phyloP scores from a whole-genome alignment of 2,329 filamentous ascomycete species.

The Huntiella omanensis region DNA sequence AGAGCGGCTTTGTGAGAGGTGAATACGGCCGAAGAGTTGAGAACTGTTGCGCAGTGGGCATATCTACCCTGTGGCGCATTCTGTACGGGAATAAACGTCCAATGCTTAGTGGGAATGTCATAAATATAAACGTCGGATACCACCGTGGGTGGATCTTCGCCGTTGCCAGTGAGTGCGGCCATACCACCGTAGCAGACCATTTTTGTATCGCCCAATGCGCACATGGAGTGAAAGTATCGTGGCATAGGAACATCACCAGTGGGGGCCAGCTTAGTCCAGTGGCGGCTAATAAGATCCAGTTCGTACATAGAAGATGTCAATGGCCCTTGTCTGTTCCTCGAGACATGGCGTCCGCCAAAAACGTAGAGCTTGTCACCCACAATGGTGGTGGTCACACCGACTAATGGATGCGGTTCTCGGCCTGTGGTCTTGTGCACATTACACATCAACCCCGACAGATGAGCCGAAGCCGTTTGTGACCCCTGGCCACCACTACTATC shows the following conservation, averaged over 20 bases:
- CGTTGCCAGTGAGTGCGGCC: slow-evolving; percentile 38
- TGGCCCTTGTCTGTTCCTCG: slow-evolving; percentile 57
- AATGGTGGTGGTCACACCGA: slow-evolving; percentile 88
- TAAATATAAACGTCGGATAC: slow-evolving; percentile 98
- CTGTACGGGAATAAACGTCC: slow-evolving; percentile 65
- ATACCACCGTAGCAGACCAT: slow-evolving; percentile 97
- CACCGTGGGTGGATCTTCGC: slow-evolving; percentile 61
- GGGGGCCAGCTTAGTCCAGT: slow-evolving; percentile 83
- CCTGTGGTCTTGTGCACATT: slow-evolving; percentile 75
- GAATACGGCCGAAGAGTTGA: slow-evolving; percentile 76
- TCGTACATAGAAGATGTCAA: slow-evolving; percentile 87
- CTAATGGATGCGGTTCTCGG: slow-evolving; percentile 72
- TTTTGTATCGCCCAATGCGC: slow-evolving; percentile 81
- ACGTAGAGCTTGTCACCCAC: slow-evolving; percentile 92
- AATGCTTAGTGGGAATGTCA: slow-evolving; percentile 63
- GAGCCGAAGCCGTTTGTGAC: slow-evolving; percentile 31
- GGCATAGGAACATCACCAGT: slow-evolving; percentile 74
- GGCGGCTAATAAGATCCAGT: slow-evolving; percentile 70
- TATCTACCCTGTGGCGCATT: slow-evolving; percentile 87
- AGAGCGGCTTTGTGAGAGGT: slow-evolving; percentile 67
- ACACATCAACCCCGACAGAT: slow-evolving; percentile 48
- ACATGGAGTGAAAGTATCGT: slow-evolving; percentile 94
- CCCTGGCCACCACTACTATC: slow-evolving; percentile 12
- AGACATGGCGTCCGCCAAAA: slow-evolving; percentile 79
- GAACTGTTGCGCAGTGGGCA: slow-evolving; percentile 83